Conservation (phyloP, 768 basidiomycete species). For the Leccinum incarnatum region DNA sequence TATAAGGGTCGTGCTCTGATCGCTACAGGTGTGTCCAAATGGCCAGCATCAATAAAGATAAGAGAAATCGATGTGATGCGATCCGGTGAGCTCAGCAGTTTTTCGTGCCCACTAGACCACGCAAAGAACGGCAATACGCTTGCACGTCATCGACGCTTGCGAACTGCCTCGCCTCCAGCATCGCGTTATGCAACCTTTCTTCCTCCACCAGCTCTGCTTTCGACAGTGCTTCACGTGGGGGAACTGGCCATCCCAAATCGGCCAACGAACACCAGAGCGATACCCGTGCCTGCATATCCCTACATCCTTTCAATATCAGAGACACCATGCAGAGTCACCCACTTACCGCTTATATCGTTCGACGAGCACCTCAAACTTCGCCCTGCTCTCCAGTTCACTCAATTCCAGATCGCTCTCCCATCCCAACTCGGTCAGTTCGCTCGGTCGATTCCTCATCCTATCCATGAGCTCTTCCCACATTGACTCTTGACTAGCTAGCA, state of each 20-base stretch:
- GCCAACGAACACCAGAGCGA: slow-evolving; percentile 63
- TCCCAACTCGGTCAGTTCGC: slow-evolving; percentile 54
- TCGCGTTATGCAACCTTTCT: slow-evolving; percentile 56
- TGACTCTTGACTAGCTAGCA: slow-evolving; percentile 66
- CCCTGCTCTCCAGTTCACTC: slow-evolving; percentile 52
- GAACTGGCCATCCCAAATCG: slow-evolving; percentile 56
- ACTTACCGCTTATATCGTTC: slow-evolving; percentile 57
- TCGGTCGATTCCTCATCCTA: slow-evolving; percentile 54
- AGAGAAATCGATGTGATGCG: background rate
- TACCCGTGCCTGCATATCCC: slow-evolving; percentile 65
- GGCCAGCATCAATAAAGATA: background rate
- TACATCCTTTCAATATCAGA: slow-evolving; percentile 23
- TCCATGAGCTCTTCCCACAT: slow-evolving; percentile 77
- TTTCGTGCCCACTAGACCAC: slow-evolving; percentile 63
- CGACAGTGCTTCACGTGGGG: slow-evolving; percentile 57
- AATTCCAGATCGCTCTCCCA: slow-evolving; percentile 70
- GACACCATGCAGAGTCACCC: background rate
- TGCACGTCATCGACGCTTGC: slow-evolving; percentile 53
- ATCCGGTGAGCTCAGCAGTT: slow-evolving; percentile 15
- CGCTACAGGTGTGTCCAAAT: background rate
- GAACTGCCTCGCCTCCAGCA: slow-evolving; percentile 54
- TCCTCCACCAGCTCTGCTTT: slow-evolving; percentile 72
- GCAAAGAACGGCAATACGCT: slow-evolving; percentile 54
- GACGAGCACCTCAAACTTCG: slow-evolving; percentile 57
- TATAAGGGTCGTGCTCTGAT: slow-evolving; percentile 10